Evolutionary conservation across 129 eudicot species (phyloP), one percentile per base, ranked within the genome.

Genomic region (Tanacetum coccineum): DNA sequence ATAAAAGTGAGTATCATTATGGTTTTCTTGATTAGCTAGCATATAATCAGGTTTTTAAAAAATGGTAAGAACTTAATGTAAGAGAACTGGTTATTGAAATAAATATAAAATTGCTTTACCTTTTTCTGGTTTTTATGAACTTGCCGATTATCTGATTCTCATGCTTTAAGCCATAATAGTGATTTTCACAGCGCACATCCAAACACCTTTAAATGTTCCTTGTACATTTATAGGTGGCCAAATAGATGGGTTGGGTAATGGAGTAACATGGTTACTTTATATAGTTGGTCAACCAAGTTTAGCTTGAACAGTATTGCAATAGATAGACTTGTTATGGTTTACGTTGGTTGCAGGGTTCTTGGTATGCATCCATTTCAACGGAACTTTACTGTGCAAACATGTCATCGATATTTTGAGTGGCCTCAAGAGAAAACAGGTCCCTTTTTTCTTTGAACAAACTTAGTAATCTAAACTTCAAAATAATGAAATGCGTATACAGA

Each of bases 391-490:
- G 92, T 84, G 57, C 82, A 86, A 64, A 65, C 84, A 68, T 93
- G 98, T 62, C 79, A 77, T 64, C 80, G 75, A 26, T 82, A 58
- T 70, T 93, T 93, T 60, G 89, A 81, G 22, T 93, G 98, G 98
- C 81, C 89, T 76, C 91, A 96, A 15, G 92, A 79, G 79, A 93
- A 88, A 87, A 88, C 96, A 80, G 98, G 98, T 86, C 8, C 8
- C 30, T 45, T 72, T 6, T 21, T 25, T 49, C 65, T 30, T 30
- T 64, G 12, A 9, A 19, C 47, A 18, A 45, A 72, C 74, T 47
- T 36, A 36, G 42, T 36, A 36, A 36, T 30, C 9, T 6, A 36
- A 36, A 6, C 42, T 6, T 36, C 5, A 4, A 36, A 6, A 36
- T 4, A 36, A 36, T 6, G 42, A 36, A 36, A 6, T 36, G 9